Base-by-base conservation (phyloP, 768 basidiomycete genomes). In the Guyanaporus albipodus region DNA sequence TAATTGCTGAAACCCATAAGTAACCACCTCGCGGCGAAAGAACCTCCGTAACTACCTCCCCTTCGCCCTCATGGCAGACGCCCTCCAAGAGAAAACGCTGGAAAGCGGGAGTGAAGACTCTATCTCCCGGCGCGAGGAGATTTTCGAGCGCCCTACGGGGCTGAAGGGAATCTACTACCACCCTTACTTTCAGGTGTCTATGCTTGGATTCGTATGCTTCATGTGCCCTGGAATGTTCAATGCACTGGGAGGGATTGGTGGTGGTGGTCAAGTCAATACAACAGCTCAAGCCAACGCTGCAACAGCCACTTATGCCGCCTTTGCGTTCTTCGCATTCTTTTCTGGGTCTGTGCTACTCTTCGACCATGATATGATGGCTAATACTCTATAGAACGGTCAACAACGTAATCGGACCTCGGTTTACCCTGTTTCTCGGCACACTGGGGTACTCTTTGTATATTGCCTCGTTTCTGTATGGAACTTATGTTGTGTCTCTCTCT, bases 391-490 rank as follows among this genome's bases (percentile, higher is more conserved):
- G 88, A 15, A 84, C 87, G 4, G 68, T 90, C 60, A 88, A 87
- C 68, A 93, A 93, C 53, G 78, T 78, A 44, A 71, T 94, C 22
- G 91, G 91, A n/a, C 73, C 86, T 34, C 76, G 80, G 22, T 58
- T 83, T 21, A 88, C 91, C 0, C 78, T 94, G 9, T 70, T 82
- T 23, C 53, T 91, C 15, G 91, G 91, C 48, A 85, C 81, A 8
- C 62, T 72, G 6, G 90, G 90, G 9, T 93, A 92, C 61, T 74
- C 83, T 1, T 60, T 93, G 21, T 91, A 86, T 60, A 81, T 89
- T 44, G 80, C 78, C 4, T 81, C 83, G 6, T 88, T 77, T 60
- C 71, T 88, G 86, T 87, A 54, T 21, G 84, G 6, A 17, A 18
- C 61, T n/a, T 12, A 42, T 26, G 14, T 34, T 45, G 31, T 14